Percentiles rank a stretch among this genome's conserved stretches.
Conservation (phyloP, 805 yeast genomes). For the Myxozyma udenii region DNA sequence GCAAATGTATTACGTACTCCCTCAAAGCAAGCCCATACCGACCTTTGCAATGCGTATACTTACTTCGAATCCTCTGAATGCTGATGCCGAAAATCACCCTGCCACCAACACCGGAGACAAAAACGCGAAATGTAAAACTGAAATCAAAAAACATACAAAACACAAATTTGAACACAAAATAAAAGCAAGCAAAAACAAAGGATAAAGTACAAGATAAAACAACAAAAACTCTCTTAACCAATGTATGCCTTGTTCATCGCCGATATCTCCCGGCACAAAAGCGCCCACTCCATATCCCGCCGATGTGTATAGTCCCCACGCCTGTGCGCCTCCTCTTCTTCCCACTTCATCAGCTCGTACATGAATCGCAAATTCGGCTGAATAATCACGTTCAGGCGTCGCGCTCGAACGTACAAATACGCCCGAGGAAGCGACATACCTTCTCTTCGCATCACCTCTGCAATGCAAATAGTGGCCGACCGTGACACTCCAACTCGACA, state of each 20-base stretch:
- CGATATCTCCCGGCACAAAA: conserved; percentile 78
- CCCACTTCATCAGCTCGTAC: conserved; percentile 82
- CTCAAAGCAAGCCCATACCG: too few relatives aligned
- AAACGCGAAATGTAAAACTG: too few relatives aligned
- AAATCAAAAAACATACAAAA: too few relatives aligned
- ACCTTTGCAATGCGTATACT: too few relatives aligned
- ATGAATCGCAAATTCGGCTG: conserved; percentile 90
- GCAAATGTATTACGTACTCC: too few relatives aligned
- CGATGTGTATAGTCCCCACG: conserved; percentile 29
- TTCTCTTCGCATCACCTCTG: conserved; percentile 83
- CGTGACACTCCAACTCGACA: conserved; percentile 95
- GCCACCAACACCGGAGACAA: too few relatives aligned
- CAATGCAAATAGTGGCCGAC: conserved; percentile 92
- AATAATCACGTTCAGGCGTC: conserved; percentile 85
- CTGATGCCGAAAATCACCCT: too few relatives aligned
- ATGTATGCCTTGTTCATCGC: conserved; percentile 69
- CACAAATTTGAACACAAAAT: too few relatives aligned
- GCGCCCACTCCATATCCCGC: conserved; percentile 83
- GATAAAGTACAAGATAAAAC: too few relatives aligned
- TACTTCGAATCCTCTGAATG: too few relatives aligned
- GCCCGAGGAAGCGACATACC: conserved; percentile 69
- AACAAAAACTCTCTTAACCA: too few relatives aligned
- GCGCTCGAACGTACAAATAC: conserved; percentile 80
- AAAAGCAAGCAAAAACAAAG: too few relatives aligned
- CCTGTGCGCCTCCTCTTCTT: conserved; percentile 40